A percentile compares a stretch with the other conserved stretches of the same genome.
Conservation (phyloP, 495 filamentous ascomycete species). For the Durotheca rogersii region DNA sequence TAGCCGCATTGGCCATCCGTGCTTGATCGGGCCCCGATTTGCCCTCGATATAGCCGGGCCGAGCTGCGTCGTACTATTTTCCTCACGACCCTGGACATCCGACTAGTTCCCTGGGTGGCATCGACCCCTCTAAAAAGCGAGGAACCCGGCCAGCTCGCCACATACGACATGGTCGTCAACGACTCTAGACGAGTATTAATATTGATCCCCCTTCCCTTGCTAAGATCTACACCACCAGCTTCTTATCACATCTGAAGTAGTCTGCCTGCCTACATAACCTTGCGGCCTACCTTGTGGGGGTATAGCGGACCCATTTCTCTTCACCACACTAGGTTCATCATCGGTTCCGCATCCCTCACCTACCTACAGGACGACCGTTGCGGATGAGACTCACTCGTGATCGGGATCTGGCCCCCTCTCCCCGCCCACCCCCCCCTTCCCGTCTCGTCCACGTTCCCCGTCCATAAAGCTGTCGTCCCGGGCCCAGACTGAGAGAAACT, state of each 20-base stretch:
- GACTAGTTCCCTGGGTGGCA: not conserved
- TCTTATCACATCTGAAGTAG: not conserved
- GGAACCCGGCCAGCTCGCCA: not conserved
- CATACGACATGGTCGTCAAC: not conserved
- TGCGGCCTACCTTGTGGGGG: not conserved
- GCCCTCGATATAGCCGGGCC: too few relatives aligned
- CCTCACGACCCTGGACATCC: not conserved
- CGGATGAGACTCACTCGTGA: not conserved
- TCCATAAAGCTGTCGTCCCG: not conserved
- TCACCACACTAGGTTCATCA: not conserved
- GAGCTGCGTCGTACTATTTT: too few relatives aligned
- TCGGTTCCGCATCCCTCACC: not conserved
- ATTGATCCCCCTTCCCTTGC: not conserved
- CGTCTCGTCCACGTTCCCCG: too few relatives aligned
- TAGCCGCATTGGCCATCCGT: too few relatives aligned
- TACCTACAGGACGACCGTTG: not conserved
- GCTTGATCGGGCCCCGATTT: not conserved
- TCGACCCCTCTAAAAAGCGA: not conserved
- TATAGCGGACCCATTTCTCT: not conserved
- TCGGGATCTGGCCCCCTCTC: not conserved
- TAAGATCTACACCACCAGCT: not conserved
- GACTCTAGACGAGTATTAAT: not conserved
- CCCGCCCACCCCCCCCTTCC: too few relatives aligned
- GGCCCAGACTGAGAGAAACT: not conserved
- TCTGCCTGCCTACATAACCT: not conserved